These are phyloP conservation scores for Maudiozyma serrabonitensis DNA, from an alignment of 805 yeast genomes.

Conservation along the genomic window DNA sequence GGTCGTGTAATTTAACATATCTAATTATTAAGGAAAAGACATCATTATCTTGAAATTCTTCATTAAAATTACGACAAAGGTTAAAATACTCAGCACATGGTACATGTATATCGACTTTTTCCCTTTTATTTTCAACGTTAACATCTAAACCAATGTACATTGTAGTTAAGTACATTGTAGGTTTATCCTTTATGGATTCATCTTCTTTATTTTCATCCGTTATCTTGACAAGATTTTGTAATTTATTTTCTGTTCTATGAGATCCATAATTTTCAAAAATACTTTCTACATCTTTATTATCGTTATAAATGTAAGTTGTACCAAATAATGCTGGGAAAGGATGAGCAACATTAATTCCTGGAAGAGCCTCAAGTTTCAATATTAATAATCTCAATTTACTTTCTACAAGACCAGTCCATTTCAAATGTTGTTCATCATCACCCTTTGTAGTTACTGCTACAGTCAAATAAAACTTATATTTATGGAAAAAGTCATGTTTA, in stretches of 20 bases:
- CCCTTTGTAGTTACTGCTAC: conserved; percentile 70
- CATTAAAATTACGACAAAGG: conserved; percentile 64
- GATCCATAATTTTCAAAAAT: conserved; percentile 59
- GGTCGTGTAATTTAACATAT: conserved; percentile 65
- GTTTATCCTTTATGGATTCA: conserved; percentile 19
- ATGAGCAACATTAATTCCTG: conserved; percentile 75
- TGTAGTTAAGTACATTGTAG: conserved; percentile 53
- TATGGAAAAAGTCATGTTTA: conserved; percentile 73
- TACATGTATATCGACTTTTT: conserved; percentile 71
- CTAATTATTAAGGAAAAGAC: conserved; percentile 50
- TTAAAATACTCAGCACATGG: conserved; percentile 87
- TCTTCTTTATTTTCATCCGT: conserved; percentile 31
- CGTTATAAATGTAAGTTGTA: conserved; percentile 38
- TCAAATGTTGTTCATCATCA: conserved; percentile 69
- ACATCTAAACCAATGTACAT: conserved; percentile 69
- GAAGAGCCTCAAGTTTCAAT: conserved; percentile 67
- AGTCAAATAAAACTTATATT: conserved; percentile 79
- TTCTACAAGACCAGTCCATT: conserved; percentile 92
- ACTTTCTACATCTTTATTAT: conserved; percentile 45
- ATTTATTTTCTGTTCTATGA: conserved; percentile 39
- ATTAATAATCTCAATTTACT: conserved; percentile 75
- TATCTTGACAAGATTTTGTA: conserved; percentile 28
- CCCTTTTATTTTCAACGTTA: conserved; percentile 39
- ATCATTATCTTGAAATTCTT: conserved; percentile 51
- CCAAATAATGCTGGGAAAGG: conserved; percentile 79